Percentiles rank a stretch among this genome's conserved stretches.
These are phyloP conservation scores for Calonectria ilicicola DNA, from an alignment of 2,329 filamentous ascomycete species.

Conservation along the genomic window DNA sequence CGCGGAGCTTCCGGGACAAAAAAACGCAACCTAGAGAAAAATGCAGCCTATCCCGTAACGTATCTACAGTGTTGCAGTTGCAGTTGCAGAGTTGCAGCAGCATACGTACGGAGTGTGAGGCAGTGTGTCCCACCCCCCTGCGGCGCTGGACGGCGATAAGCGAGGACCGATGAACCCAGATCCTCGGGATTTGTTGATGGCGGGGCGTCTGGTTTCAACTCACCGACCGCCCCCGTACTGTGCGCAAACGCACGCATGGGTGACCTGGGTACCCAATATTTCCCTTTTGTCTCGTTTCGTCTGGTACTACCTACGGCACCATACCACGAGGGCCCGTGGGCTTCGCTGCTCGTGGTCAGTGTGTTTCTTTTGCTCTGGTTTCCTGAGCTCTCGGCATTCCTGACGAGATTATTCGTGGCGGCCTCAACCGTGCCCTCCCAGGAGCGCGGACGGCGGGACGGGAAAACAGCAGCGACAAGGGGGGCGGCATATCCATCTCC, in stretches of 20 bases:
- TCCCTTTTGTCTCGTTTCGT: not conserved
- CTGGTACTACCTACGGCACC: not conserved
- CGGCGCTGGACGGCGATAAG: constrained; percentile 43
- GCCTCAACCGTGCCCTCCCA: not conserved
- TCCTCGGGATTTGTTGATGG: constrained; percentile 41
- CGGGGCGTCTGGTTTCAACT: constrained; percentile 11
- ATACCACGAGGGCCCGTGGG: not conserved
- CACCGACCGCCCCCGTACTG: not conserved
- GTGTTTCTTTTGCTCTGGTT: not conserved
- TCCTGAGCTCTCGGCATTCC: not conserved
- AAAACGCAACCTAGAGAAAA: not conserved
- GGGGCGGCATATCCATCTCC: not conserved
- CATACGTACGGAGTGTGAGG: not conserved
- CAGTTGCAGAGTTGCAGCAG: constrained; percentile 4
- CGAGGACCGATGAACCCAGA: constrained; percentile 47
- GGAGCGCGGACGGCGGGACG: not conserved
- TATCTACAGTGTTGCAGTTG: not conserved
- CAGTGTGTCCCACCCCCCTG: constrained; percentile 28
- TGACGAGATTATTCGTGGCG: not conserved
- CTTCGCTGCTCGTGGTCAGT: not conserved
- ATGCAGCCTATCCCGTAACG: not conserved
- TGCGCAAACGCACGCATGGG: not conserved
- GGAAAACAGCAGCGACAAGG: not conserved
- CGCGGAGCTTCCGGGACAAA: not conserved
- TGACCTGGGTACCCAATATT: not conserved